Conservation (phyloP, 2,329 filamentous ascomycete genomes). For the Cryphonectria nitschkei region DNA sequence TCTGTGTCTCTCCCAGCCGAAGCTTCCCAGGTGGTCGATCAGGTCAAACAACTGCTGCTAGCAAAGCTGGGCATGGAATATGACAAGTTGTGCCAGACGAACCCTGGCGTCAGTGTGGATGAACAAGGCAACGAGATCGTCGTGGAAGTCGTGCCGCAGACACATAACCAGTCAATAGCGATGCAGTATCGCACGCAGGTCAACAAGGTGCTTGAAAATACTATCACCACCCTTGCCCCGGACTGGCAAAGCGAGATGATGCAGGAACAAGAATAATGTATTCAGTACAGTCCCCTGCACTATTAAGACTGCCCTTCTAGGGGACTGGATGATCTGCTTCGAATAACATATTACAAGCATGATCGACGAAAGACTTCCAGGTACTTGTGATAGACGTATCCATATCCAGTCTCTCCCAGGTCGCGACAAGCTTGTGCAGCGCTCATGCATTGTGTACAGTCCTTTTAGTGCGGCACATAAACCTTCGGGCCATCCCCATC, state of each 20-base stretch:
- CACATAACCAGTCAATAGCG: slow-evolving; percentile 52
- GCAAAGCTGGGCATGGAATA: slow-evolving; percentile 44
- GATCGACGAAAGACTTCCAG: neutral
- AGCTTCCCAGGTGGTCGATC: slow-evolving; percentile 43
- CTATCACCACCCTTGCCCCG: slow-evolving; percentile 31
- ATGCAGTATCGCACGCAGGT: slow-evolving; percentile 54
- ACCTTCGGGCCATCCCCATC: neutral
- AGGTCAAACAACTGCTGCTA: slow-evolving; percentile 41
- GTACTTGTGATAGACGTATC: neutral
- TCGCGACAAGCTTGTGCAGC: neutral
- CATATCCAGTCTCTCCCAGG: neutral
- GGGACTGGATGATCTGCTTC: neutral
- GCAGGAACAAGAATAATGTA: neutral
- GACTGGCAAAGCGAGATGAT: slow-evolving; percentile 15
- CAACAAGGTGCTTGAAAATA: slow-evolving; percentile 50
- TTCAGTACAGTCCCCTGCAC: neutral
- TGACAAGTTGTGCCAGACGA: slow-evolving; percentile 51
- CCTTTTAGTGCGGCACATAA: neutral
- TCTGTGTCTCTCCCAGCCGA: slow-evolving; percentile 47
- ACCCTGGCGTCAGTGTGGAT: slow-evolving; percentile 38
- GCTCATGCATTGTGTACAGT: neutral
- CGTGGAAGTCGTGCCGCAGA: slow-evolving; percentile 36
- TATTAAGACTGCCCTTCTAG: too few species aligned
- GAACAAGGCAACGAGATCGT: slow-evolving; percentile 41
- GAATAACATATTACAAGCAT: neutral